Evolutionary conservation across 176 grass and related monocot species (phyloP).

Genomic region (Avena insularis): DNA sequence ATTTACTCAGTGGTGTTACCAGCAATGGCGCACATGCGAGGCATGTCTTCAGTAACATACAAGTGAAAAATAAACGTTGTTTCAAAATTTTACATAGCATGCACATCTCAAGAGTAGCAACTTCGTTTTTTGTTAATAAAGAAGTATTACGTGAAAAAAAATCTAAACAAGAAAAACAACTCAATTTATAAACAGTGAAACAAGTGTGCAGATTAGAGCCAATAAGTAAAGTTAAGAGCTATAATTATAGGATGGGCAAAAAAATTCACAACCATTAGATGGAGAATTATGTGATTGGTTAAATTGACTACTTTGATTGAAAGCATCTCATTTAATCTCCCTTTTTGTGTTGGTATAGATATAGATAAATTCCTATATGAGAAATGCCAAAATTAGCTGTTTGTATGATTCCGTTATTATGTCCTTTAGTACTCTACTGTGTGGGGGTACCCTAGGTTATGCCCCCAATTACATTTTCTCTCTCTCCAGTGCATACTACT

Average conservation of each 20-base stretch:
- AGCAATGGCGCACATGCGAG: neutral
- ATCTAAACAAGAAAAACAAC: neutral
- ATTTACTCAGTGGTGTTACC: conserved; percentile 23
- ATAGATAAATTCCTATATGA: conserved; percentile 10
- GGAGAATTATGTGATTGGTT: neutral
- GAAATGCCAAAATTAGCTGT: neutral
- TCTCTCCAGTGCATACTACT: conserved; percentile 7
- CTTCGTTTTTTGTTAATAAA: neutral
- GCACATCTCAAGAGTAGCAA: neutral
- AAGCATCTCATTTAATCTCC: neutral
- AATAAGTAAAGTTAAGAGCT: neutral
- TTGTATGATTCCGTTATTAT: conserved; percentile 22
- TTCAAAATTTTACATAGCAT: neutral
- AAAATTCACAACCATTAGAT: neutral
- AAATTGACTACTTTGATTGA: neutral
- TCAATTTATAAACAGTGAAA: neutral
- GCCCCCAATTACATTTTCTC: neutral
- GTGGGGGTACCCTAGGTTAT: neutral
- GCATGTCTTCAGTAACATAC: neutral
- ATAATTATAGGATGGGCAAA: neutral
- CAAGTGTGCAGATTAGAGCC: neutral
- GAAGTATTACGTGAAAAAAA: neutral
- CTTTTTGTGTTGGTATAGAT: neutral
- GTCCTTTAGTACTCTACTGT: conserved; percentile 1
- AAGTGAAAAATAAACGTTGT: neutral